Evolutionary conservation across 2,329 filamentous ascomycete genomes (phyloP), one percentile per base, ranked within the genome.

Genomic region (Penicillium hordei): DNA sequence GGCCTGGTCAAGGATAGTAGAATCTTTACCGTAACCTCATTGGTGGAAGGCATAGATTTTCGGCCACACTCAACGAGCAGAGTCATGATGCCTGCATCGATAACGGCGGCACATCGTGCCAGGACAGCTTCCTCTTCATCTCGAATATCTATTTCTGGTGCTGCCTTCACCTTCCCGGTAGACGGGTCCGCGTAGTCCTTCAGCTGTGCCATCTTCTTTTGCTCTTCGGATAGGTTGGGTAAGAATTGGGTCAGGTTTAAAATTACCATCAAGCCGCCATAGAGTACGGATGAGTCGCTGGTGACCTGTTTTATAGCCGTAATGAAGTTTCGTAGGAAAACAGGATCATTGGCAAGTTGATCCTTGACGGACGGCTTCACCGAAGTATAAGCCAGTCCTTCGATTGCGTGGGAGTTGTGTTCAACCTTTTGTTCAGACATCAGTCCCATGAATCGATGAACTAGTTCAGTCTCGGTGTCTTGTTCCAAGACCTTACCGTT

Each of bases 141-240:
- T 0, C 95, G 79, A 8, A 86, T 84, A 69, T 93, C 86, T 0
- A 80, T 72, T 21, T 74, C 71, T 1, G 78, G 33, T 75, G n/a
- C 83, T 17, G 36, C 23, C 38, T 55, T 71, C 60, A 85, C 84
- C 68, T 91, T 92, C 5, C 86, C 86, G 0, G 91, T 88, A 69
- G 87, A 87, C 0, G 91, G 89, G 70, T 96, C 91, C 15, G 94
- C 94, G 68, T 97, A 99, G 2, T 92, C 91, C 78, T 96, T 97
- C 44, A 99, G 83, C 72, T 99, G 90, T 6, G 85, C 85, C 78
- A 99, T 91, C 69, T 90, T 91, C 78, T 93, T 94, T 68, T 97
- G 89, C 74, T 99, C 94, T 62, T 97, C 93, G 0, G 91, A 88
- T 40, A 93, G 81, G 8, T 81, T 80, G 7, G 92, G 92, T 40